Percentiles rank a stretch among this genome's conserved stretches.
Evolutionary conservation across 2,329 filamentous ascomycete genomes (phyloP).

Genomic region (Daldinia sp.): DNA sequence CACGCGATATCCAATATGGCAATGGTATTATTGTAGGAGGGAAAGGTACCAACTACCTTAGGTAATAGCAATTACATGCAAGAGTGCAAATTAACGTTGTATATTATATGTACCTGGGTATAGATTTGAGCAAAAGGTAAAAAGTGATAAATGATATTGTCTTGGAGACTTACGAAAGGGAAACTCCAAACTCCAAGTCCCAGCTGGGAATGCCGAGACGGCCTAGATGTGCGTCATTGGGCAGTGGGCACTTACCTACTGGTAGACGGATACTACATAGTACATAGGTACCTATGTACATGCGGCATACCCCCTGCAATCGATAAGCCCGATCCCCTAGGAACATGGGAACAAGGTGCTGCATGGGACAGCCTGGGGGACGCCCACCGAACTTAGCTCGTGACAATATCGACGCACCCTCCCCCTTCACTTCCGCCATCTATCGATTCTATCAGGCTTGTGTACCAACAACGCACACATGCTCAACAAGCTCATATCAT

Average conservation of each 20-base stretch:
- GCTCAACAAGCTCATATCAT: conserved; percentile 12
- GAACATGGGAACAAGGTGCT: background rate
- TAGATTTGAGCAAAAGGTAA: background rate
- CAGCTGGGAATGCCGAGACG: background rate
- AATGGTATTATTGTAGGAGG: too few species aligned
- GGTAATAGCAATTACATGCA: too few species aligned
- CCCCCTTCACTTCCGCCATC: conserved; percentile 3
- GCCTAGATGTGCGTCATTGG: conserved; percentile 20
- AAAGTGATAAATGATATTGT: background rate
- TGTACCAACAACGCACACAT: conserved; percentile 3
- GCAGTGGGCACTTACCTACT: background rate
- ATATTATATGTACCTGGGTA: background rate
- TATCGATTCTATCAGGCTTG: background rate
- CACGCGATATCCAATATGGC: background rate
- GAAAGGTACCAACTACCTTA: too few species aligned
- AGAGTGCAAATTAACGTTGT: too few species aligned
- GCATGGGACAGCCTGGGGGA: background rate
- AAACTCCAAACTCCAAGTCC: background rate
- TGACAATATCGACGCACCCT: background rate
- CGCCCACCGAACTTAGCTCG: background rate
- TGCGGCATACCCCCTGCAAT: conserved; percentile 10
- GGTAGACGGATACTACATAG: background rate
- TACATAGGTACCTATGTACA: background rate
- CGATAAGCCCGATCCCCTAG: conserved; percentile 26
- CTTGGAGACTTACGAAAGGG: background rate